Evolutionary conservation across 257 asterid species (phyloP).

Genomic region (Scutellaria galericulata): DNA sequence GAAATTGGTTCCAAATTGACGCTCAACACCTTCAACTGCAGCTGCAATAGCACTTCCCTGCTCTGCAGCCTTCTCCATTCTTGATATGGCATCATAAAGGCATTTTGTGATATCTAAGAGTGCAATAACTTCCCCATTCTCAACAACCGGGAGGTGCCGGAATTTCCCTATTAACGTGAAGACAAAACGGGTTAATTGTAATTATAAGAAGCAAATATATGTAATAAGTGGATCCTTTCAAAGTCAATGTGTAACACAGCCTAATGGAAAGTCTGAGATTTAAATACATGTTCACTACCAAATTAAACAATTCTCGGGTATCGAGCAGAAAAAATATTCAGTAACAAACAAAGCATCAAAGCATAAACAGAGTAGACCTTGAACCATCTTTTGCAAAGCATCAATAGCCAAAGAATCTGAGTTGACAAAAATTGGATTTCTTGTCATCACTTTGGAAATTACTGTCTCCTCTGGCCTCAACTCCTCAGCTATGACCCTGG

Average conservation of each 20-base stretch:
- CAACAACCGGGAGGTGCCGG: conserved; percentile 98
- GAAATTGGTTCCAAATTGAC: conserved; percentile 83
- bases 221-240: neutral
- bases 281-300: conserved; percentile 15
- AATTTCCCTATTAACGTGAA: conserved; percentile 68
- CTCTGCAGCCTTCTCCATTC: conserved; percentile 99
- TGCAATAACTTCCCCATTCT: conserved; percentile 97
- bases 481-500: conserved; percentile 95
- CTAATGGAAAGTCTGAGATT: conserved; percentile 17
- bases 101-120: conserved; percentile 91
- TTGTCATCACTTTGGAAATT: conserved; percentile 90
- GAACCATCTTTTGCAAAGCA: conserved; percentile 99
- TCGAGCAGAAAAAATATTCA: conserved; percentile 11
- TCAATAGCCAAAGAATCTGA: conserved; percentile 91
- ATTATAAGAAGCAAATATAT: neutral
- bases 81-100: conserved; percentile 93
- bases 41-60: conserved; percentile 98
- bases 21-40: conserved; percentile 98
- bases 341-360: conserved; percentile 17
- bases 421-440: conserved; percentile 90
- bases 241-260: conserved; percentile 15
- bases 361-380: conserved; percentile 55
- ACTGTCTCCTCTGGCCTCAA: conserved; percentile 84
- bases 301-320: conserved; percentile 20
- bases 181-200: conserved; percentile 1